Percentiles rank a stretch among this genome's conserved stretches.
Evolutionary conservation across 202 grass and related monocot genomes (phyloP).

Genomic region (Hordeum pubiflorum): DNA sequence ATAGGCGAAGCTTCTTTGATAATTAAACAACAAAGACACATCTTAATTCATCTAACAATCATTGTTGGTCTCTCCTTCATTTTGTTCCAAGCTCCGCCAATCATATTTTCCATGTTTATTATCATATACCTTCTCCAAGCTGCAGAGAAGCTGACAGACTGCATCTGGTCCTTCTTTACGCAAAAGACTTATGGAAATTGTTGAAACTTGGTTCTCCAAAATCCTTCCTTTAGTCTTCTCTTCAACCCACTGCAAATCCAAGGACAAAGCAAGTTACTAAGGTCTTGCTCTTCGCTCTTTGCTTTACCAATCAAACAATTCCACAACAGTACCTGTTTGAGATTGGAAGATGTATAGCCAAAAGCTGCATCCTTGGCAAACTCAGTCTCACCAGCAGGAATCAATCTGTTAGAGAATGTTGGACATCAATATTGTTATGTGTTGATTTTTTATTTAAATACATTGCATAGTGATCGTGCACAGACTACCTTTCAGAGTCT

Average conservation of each 20-base stretch:
- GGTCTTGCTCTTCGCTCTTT: not conserved
- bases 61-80: not conserved
- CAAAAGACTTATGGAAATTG: conserved; percentile 76
- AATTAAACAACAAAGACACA: not conserved
- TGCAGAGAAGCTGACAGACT: conserved; percentile 68
- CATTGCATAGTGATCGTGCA: not conserved
- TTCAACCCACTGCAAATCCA: conserved; percentile 77
- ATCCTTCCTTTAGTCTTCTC: conserved; percentile 82
- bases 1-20: not conserved
- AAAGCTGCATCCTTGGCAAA: conserved; percentile 94
- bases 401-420: conserved; percentile 53
- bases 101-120: not conserved
- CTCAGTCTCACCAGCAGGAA: conserved; percentile 91
- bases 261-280: conserved; percentile 22
- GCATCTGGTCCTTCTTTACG: conserved; percentile 82
- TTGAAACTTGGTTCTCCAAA: conserved; percentile 58
- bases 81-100: not conserved
- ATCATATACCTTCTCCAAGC: conserved; percentile 68
- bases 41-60: not conserved
- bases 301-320: conserved; percentile 18
- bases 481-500: conserved; percentile 65
- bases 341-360: conserved; percentile 97
- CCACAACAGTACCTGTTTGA: conserved; percentile 63
- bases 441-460: conserved; percentile 28
- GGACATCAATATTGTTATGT: conserved; percentile 25